Base-by-base conservation (phyloP, 176 grass and related monocot genomes). In the Avena eriantha region DNA sequence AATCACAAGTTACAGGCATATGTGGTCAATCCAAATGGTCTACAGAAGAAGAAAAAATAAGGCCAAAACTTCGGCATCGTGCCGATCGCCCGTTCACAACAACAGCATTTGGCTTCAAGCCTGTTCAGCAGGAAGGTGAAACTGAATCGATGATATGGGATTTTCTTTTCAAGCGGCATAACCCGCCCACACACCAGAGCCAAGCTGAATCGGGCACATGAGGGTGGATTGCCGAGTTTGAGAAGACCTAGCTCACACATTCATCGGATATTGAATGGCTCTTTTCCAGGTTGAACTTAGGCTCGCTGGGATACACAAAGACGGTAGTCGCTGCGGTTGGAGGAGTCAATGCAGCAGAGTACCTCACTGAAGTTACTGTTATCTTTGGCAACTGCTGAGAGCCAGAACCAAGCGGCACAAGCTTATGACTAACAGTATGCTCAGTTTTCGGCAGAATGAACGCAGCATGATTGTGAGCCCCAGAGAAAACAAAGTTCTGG, bases 401-500 rank as follows among this genome's bases (percentile, higher is more conserved):
- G 8, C 97, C 97, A 0, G 97, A 96, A 76, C 90, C 79, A 79
- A 99, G 86, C 4, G 94, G 90, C 31, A 96, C 97, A 70, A 99
- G 89, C 85, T 96, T 96, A 63, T 96, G 95, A 64, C 94, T 93
- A 49, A 99, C 43, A 26, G 85, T 77, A 64, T 91, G 94, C 77
- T 96, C 92, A 0, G 87, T 93, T 82, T 92, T 92, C 0, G 94
- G 97, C 34, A 99, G 89, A 89, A 99, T 69, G 69, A 76, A 99
- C 81, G 86, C 88, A 7, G 87, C 85, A 78, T 96, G 86, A 64
- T 96, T 91, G 83, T 99, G 97, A 57, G 93, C 93, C 23, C 97
- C 94, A 83, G 87, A 91, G 68, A 99, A 99, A 36, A 99, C 94
- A 4, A 99, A 99, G 77, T 93, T 99, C 79, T 96, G 97, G 31